Evolutionary conservation across 2,329 filamentous ascomycete species (phyloP), one percentile per base, ranked within the genome.

Genomic region (Neofusicoccum sp.): DNA sequence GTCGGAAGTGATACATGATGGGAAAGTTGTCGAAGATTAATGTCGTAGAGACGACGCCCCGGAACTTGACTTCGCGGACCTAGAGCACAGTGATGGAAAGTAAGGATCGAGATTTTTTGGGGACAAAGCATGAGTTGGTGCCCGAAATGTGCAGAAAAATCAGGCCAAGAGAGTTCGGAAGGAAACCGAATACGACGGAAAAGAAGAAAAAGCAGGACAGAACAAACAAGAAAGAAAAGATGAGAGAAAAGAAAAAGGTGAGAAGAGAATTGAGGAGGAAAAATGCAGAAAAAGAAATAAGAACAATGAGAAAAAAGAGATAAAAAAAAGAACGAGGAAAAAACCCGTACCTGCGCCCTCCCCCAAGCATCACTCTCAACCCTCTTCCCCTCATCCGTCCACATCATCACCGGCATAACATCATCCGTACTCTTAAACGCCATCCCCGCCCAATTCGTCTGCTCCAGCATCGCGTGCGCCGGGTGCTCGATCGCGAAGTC

Each of bases 1-100:
- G 66, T 0, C 71, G 70, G 62, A 75, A 75, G 9, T 66, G 64
- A n/a, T 74, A 71, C 22, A 74, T 72, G 56, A 74, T 73, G 3
- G 73, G 71, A 2, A 66, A 58, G 3, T 68, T 67, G 49, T 75
- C 70, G 56, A 73, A 75, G 3, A 74, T 66, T 68, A 74, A 71
- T 9, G 71, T 68, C 1, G 72, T 65, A 4, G 72, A 70, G 7
- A 72, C 65, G 3, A 71, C 59, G 9, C 64, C 70, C 6, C 70
- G 63, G 36, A 64, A 68, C 45, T 67, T 67, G 22, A 73, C 62
- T 43, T 71, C 67, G 3, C 71, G 64, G 7, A 73, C 11, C 69
- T 72, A n/a, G n/a, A n/a, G n/a, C n/a, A n/a, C n/a, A n/a, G n/a
- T n/a, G n/a, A n/a, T n/a, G n/a, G n/a, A n/a, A n/a, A n/a, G n/a